Conservation (phyloP, 2,329 filamentous ascomycete genomes). For the Lachnellula hyalina region DNA sequence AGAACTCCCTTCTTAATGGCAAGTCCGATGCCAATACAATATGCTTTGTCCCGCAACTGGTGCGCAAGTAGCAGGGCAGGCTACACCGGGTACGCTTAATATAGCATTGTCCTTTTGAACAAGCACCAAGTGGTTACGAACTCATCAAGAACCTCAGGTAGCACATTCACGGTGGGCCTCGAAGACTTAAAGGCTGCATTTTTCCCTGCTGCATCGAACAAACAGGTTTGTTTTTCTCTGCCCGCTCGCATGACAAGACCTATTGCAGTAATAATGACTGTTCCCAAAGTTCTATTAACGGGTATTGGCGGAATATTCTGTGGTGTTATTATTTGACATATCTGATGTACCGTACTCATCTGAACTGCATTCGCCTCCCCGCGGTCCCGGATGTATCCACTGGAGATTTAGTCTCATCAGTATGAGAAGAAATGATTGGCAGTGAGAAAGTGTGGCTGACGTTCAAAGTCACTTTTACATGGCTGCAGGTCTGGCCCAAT, state of each 20-base stretch:
- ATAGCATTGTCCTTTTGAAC: background rate
- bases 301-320: background rate
- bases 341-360: background rate
- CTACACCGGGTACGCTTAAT: background rate
- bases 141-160: background rate
- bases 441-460: conserved; percentile 15
- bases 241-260: background rate
- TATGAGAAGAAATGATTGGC: background rate
- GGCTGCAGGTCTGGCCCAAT: background rate
- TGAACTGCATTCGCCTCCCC: background rate
- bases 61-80: background rate
- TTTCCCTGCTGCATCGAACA: background rate
- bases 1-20: background rate
- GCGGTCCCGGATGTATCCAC: background rate
- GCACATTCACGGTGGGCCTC: background rate
- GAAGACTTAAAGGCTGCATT: background rate
- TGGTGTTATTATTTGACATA: background rate
- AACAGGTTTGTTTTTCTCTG: background rate
- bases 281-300: background rate
- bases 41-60: background rate
- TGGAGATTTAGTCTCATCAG: background rate
- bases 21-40: background rate
- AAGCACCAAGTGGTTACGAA: background rate
- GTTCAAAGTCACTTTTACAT: conserved; percentile 1
- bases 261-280: background rate